Evolutionary conservation across 495 filamentous ascomycete species (phyloP), one percentile per base, ranked within the genome.

Genomic region (Jackrogersella multiformis): DNA sequence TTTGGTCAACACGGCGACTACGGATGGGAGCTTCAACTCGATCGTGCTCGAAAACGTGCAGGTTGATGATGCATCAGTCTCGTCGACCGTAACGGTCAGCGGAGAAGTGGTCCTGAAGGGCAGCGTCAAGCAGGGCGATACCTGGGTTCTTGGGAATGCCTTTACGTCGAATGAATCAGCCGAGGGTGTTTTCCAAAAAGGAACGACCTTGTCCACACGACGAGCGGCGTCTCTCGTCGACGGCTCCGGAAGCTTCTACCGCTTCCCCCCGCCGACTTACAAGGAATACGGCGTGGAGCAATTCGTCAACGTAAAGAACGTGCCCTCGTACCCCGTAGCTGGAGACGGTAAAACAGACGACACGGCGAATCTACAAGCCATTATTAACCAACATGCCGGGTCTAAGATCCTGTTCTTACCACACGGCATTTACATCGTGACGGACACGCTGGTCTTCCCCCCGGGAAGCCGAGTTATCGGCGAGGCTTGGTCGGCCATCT

Each of bases 401-500:
- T 48, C 23, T 18, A 48, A 48, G 45, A 16, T 48, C 28, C 24
- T 48, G 24, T 48, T 48, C 12, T 48, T 48, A 12, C 45, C 45
- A 6, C 18, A 48, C 23, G 45, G 45, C 5, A 30, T 48, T 9
- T 48, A 48, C 7, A 12, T 48, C 13, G 45, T 48, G 26, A 30
- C 23, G 4, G 45, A 48, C 15, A 48, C 45, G 23, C 24, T 48
- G 13, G 45, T 48, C n/a, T 48, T 48, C 5, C 45, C 45, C 2
- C 45, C 45, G 12, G 45, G 45, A 18, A 48, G 45, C 26, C 45
- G 45, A 30, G 45, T 48, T 28, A 30, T 28, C 5, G 45, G 45
- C n/a, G 45, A 48, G n/a, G 45, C 45, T 1, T 48, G 45, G 45
- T 48, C 45, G 24, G 9, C 45, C 24, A 48, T 48, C 24, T 48